Evolutionary conservation across 2,329 filamentous ascomycete genomes (phyloP), one percentile per base, ranked within the genome.

Genomic region (Aspergillus tanneri): DNA sequence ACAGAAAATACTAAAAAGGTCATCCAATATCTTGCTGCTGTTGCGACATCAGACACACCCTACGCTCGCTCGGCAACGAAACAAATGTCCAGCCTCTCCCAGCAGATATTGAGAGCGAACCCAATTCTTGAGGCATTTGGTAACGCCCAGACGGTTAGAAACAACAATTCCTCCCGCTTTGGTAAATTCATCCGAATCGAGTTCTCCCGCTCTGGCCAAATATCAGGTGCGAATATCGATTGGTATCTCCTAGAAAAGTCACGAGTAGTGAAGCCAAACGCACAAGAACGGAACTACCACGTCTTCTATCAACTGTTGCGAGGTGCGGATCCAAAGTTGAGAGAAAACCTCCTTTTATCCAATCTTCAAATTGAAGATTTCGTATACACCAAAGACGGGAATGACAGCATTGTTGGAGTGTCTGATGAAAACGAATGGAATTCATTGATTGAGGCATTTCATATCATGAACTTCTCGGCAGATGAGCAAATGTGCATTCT

Each of bases 1-100:
- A 99, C 93, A 0, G 93, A 99, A 68, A 99, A 99, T 67, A 99
- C 93, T 12, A 99, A 99, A 67, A 99, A 99, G 69, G 93, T 99
- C 59, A 99, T 99, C 46, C 95, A 99, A 63, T 99, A 99, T 65
- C 83, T 99, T 35, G 93, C 93, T 11, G 90, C 93, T 1, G 93
- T 99, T 37, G 93, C 93, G 8, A 87, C 88, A 34, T 83, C 88
- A 0, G 92, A 97, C 50, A 84, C 85, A 0, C 80, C 86, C 2
- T 72, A 77, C 47, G 73, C 71, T 2, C 78, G 79, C 66, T 80
- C 69, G 74, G 85, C 77, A 72, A 77, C 73, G 72, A 85, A 75
- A 50, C 79, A 86, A 56, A 82, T 92, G 53, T 87, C 90, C 10
- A 96, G 90, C 50, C 82, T 99, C 8, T 97, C 95, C 0, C 90